A percentile compares a stretch with the other conserved stretches of the same genome.
Conservation (phyloP, 345 rosid species). For the Anastatica hierochuntica region DNA sequence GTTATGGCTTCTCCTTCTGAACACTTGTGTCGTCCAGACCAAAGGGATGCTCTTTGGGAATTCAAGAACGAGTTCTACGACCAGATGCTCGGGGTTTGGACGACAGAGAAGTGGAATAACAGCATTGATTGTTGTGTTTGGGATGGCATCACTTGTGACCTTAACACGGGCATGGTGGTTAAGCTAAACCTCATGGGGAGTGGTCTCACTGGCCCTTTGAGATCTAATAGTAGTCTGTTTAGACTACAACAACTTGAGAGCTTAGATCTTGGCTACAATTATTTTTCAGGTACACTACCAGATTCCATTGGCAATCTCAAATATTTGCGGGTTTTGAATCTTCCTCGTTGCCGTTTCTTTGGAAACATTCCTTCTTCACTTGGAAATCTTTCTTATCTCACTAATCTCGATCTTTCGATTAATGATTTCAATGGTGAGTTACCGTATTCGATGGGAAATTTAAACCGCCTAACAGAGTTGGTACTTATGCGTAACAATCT, state of each 20-base stretch:
- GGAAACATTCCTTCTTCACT: constrained; percentile 25
- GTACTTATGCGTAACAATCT: background rate
- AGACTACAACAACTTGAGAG: background rate
- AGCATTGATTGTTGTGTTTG: constrained; percentile 10
- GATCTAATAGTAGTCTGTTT: no score
- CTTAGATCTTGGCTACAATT: background rate
- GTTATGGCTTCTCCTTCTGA: background rate
- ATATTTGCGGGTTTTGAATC: background rate
- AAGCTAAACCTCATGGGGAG: background rate
- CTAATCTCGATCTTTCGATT: constrained; percentile 12
- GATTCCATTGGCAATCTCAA: constrained; percentile 12
- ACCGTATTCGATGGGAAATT: background rate
- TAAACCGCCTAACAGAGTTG: background rate
- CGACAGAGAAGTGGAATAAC: constrained; percentile 1
- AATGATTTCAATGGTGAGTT: constrained; percentile 26
- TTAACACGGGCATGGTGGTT: constrained; percentile 1
- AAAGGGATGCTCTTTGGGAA: constrained; percentile 13
- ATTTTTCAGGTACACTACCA: constrained; percentile 16
- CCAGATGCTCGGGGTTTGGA: no score
- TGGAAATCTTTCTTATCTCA: constrained; percentile 21
- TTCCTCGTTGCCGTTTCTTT: background rate
- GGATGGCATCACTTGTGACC: constrained; percentile 18
- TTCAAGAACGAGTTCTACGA: no score
- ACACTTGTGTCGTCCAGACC: constrained; percentile 7
- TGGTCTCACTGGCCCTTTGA: constrained; percentile 4